Evolutionary conservation across 1,284 basidiomycete genomes (phyloP), one percentile per base, ranked within the genome.

Genomic region (Rugosomyces carneus): DNA sequence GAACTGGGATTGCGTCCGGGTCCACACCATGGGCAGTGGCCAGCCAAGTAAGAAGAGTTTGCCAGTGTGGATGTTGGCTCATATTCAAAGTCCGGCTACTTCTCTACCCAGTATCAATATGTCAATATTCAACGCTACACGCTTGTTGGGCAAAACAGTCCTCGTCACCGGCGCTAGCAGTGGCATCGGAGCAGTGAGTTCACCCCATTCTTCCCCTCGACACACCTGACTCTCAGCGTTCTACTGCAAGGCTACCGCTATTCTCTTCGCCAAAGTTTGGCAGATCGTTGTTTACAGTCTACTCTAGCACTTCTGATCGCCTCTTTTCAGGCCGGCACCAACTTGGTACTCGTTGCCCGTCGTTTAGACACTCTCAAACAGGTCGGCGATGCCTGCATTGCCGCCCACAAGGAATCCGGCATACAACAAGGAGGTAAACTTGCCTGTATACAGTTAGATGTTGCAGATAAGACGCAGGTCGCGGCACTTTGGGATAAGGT

Each of bases 81-180:
- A 23, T 18, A n/a, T 35, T n/a, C 5, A 35, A 6, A 35, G 32
- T 35, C n/a, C n/a, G n/a, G n/a, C n/a, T n/a, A n/a, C n/a, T n/a
- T n/a, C n/a, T n/a, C n/a, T n/a, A n/a, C n/a, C n/a, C 18, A 41
- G 18, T 24, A 44, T 50, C 37, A 50, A 60, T 60, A 87, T 88
- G 85, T 84, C 84, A 37, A 67, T 90, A 46, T 91, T 91, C 75
- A 85, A 85, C 60, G 70, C 83, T 32, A 77, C 84, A 44, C 79
- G 85, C 54, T 68, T 94, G 31, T 63, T 86, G 42, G 84, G 85
- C 61, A 93, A 93, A 70, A 92, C 82, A 9, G 85, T 94, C 49
- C 75, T 95, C 44, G 73, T 94, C 50, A 93, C 91, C 10, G 91
- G 91, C 16, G 89, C 90, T 5, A 89, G 85, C 57, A 79, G 82